Evolutionary conservation across 176 grass and related monocot genomes (phyloP), one percentile per base, ranked within the genome.

Genomic region (Zoysia pacifica): DNA sequence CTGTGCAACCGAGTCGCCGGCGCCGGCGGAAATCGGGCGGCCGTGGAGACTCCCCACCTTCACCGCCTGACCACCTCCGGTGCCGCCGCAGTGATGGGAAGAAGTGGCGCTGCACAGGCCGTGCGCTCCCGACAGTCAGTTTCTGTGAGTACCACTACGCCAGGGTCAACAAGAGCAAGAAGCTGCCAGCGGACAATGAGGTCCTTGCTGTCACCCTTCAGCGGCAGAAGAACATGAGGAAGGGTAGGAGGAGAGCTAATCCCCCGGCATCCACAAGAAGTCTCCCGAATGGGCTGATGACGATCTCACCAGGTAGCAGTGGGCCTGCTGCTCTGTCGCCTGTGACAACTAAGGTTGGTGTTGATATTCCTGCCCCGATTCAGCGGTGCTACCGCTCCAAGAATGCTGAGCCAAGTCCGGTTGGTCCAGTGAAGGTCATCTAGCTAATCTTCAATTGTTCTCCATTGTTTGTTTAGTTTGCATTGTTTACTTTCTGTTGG

Each of bases 271-370:
- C 67, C 66, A 78, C 73, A 41, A 77, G 86, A 76, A 90, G 86
- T 76, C 97, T 99, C 50, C 97, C 97, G 0, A 99, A 99, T 47
- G 97, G 97, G 48, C 81, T 99, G 78, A 99, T 99, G 97, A 96
- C 90, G 62, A 99, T 99, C 86, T 91, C 97, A 11, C 70, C 90
- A 3, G 72, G 86, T 71, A 78, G 84, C 80, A 61, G 86, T n/a
- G 86, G 74, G 60, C 73, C 70, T 19, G 66, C 44, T 69, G 74
- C 68, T 19, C 14, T 37, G 19, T 75, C 75, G 0, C 90, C 75
- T 39, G 73, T 82, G 19, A 69, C 52, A 36, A 74, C 77, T 38
- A 99, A 99, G 90, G 79, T 99, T 77, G 97, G 97, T 81, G 84
- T 91, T 48, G 90, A 94, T 15, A 73, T 89, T 43, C 74, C 67